A percentile compares a stretch with the other conserved stretches of the same genome.
phyloP scores from a whole-genome alignment of 1,284 basidiomycete species.

The Marasmius fiardii region DNA sequence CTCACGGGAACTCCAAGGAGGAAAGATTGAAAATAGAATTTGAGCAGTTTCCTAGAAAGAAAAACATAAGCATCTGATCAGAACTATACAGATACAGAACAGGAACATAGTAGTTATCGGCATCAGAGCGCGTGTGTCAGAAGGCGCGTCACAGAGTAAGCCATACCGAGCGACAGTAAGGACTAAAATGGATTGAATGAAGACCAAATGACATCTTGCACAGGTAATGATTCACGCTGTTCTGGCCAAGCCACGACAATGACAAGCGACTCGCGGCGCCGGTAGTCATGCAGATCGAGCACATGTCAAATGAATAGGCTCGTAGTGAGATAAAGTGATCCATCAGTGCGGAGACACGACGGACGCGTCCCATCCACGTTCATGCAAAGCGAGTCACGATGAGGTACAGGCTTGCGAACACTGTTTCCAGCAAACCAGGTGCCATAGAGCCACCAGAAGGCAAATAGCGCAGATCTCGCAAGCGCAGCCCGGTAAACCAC shows the following conservation, averaged over 20 bases:
- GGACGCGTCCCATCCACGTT: no score
- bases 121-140: conserved; percentile 1
- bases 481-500: no score
- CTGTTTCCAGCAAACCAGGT: no score
- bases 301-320: no score
- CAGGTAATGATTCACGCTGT: no score
- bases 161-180: not conserved
- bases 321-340: no score
- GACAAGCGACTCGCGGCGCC: not conserved
- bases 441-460: no score
- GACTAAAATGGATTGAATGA: not conserved
- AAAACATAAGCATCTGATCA: not conserved
- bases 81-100: not conserved
- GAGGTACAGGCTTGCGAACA: no score
- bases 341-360: not conserved
- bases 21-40: conserved; percentile 96
- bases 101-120: no score
- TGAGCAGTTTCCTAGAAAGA: conserved; percentile 75
- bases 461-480: no score
- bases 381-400: no score
- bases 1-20: conserved; percentile 86
- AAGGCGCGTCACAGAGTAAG: not conserved
- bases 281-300: not conserved
- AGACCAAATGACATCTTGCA: no score
- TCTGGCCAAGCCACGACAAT: not conserved